Conservation (phyloP, 352 stramenopile genomes). For the Phytophthora pisi region DNA sequence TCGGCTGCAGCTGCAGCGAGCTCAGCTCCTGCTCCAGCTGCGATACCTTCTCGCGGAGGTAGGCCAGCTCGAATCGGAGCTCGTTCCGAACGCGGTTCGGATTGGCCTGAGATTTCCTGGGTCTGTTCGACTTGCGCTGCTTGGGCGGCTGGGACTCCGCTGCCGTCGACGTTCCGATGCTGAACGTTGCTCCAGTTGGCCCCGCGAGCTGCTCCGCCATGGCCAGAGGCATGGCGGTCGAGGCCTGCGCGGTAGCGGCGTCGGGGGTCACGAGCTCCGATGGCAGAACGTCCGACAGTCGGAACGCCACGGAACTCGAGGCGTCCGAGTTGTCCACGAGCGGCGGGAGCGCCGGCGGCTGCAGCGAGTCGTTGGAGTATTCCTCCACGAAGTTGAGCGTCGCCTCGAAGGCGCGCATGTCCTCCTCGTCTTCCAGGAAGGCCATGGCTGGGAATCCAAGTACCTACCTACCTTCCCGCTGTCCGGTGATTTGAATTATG, state of each 20-base stretch:
- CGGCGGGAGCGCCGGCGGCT: conserved; percentile 14
- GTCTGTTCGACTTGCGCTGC: conserved; percentile 18
- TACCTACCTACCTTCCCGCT: not conserved
- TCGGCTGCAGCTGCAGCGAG: conserved; percentile 23
- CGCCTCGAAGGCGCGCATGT: conserved; percentile 35
- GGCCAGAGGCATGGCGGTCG: conserved; percentile 1
- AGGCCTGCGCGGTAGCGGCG: not conserved
- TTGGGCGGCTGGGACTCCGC: not conserved
- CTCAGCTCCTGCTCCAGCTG: conserved; percentile 61
- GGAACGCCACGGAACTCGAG: conserved; percentile 20
- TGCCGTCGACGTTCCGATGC: not conserved
- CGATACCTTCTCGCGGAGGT: conserved; percentile 72
- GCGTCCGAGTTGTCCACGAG: conserved; percentile 21
- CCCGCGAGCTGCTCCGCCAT: conserved; percentile 13
- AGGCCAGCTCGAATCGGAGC: conserved; percentile 66
- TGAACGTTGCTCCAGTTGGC: not conserved
- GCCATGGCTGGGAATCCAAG: not conserved
- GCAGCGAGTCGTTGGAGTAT: conserved; percentile 23
- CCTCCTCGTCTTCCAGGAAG: conserved; percentile 18
- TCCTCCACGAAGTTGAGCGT: conserved; percentile 40
- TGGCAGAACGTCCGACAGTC: conserved; percentile 5
- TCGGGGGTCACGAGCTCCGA: not conserved
- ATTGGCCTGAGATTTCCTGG: conserved; percentile 36
- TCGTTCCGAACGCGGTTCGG: conserved; percentile 39
- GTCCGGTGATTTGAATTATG: not conserved